These are phyloP conservation scores for Claviceps maximensis DNA, from an alignment of 2,329 filamentous ascomycete genomes.

Conservation along the genomic window DNA sequence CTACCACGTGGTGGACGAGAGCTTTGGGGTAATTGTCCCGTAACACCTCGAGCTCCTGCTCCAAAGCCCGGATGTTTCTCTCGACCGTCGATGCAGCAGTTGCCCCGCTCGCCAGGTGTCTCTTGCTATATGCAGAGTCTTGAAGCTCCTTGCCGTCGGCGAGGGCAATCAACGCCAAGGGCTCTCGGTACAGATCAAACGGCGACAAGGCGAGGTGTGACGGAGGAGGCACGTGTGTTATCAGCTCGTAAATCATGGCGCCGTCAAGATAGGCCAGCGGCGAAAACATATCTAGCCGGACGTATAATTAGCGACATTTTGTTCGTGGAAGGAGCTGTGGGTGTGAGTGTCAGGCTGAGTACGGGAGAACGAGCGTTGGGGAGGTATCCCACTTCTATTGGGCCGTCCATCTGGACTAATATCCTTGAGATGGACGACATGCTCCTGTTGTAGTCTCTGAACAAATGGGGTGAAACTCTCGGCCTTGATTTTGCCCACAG, in stretches of 20 bases:
- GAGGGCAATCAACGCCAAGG: constrained; percentile 69
- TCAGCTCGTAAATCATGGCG: constrained; percentile 76
- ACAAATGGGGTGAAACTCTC: constrained; percentile 70
- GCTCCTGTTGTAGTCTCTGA: constrained; percentile 62
- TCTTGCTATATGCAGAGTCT: constrained; percentile 38
- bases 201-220: constrained; percentile 71
- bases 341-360: too few relatives aligned
- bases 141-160: constrained; percentile 65
- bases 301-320: constrained; percentile 9
- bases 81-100: constrained; percentile 37
- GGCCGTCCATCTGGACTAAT: constrained; percentile 74
- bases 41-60: constrained; percentile 57
- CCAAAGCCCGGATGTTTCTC: constrained; percentile 43
- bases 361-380: too few relatives aligned
- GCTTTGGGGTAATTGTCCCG: constrained; percentile 62
- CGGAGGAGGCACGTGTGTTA: constrained; percentile 64
- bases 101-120: constrained; percentile 35
- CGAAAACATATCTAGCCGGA: constrained; percentile 70
- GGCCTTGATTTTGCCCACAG: constrained; percentile 73
- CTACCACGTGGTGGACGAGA: constrained; percentile 61
- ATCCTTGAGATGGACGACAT: constrained; percentile 73
- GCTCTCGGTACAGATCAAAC: constrained; percentile 82
- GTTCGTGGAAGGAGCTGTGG: not conserved
- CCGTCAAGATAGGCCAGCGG: constrained; percentile 78
- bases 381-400: constrained; percentile 55